phyloP scores from a whole-genome alignment of 345 rosid species.

The Brassica rapa region DNA sequence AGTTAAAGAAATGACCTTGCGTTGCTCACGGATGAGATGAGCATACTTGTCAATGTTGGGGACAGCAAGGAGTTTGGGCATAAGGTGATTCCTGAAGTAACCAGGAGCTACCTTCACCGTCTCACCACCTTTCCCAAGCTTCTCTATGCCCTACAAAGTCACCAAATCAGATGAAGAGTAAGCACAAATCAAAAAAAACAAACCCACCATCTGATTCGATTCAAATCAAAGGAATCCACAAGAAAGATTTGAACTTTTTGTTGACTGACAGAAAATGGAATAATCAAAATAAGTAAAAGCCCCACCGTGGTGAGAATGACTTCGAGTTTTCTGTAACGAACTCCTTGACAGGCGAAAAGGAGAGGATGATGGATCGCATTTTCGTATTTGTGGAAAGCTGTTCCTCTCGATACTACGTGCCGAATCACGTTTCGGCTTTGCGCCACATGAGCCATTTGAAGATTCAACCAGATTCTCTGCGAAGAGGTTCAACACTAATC shows the following conservation, averaged over 20 bases:
- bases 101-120: slow-evolving; percentile 96
- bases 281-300: slow-evolving; percentile 15
- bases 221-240: not conserved
- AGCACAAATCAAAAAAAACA: slow-evolving; percentile 1
- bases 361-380: slow-evolving; percentile 59
- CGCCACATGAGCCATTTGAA: slow-evolving; percentile 32
- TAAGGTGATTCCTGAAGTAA: slow-evolving; percentile 82
- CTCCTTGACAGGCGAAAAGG: slow-evolving; percentile 73
- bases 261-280: not conserved
- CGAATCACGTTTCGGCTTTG: slow-evolving; percentile 40
- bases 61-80: slow-evolving; percentile 94
- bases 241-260: not conserved
- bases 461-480: slow-evolving; percentile 5
- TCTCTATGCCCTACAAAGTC: slow-evolving; percentile 60
- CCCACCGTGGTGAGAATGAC: slow-evolving; percentile 87
- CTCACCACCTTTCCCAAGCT: slow-evolving; percentile 94
- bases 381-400: slow-evolving; percentile 38
- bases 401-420: slow-evolving; percentile 30
- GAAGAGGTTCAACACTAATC: not conserved
- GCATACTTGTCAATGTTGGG: slow-evolving; percentile 92
- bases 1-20: slow-evolving; percentile 50
- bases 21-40: slow-evolving; percentile 83
- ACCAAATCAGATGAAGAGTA: slow-evolving; percentile 1
- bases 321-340: slow-evolving; percentile 77
- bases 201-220: not conserved